phyloP scores from a whole-genome alignment of 306 rosid genomes.

The Lagenaria siceraria region DNA sequence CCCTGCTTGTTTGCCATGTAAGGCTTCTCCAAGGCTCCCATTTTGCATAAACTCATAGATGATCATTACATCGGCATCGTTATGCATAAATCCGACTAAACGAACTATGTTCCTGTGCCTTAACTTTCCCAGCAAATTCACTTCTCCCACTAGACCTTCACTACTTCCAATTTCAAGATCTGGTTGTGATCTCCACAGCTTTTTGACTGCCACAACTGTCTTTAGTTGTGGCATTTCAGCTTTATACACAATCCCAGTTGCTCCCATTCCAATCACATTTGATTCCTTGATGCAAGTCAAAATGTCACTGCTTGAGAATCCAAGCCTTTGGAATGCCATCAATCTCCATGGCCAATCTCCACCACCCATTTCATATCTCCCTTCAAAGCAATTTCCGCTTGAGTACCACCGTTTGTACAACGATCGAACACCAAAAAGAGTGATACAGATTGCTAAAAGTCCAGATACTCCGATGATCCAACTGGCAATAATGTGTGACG shows the following conservation, averaged over 20 bases:
- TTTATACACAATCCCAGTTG: constrained; percentile 73
- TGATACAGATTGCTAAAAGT: constrained; percentile 33
- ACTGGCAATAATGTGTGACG: constrained; percentile 43
- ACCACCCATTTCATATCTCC: constrained; percentile 44
- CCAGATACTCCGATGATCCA: constrained; percentile 64
- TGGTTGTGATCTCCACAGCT: constrained; percentile 63
- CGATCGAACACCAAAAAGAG: constrained; percentile 36
- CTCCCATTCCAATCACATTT: constrained; percentile 87
- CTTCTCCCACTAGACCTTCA: constrained; percentile 82
- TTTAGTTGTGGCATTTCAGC: constrained; percentile 70
- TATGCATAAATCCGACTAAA: constrained; percentile 65
- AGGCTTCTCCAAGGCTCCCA: constrained; percentile 85
- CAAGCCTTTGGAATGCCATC: constrained; percentile 83
- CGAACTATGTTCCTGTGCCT: constrained; percentile 89
- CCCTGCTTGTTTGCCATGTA: constrained; percentile 58
- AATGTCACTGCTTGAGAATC: constrained; percentile 62
- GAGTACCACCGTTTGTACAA: constrained; percentile 60
- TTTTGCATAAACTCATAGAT: constrained; percentile 81
- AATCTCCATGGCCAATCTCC: constrained; percentile 98
- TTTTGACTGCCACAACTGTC: constrained; percentile 68
- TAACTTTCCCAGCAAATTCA: constrained; percentile 68
- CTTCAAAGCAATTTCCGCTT: constrained; percentile 51
- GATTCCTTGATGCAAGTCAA: constrained; percentile 78
- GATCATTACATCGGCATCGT: constrained; percentile 68
- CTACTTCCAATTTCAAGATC: constrained; percentile 69